Percentiles rank a stretch among this genome's conserved stretches.
Evolutionary conservation across 1,284 basidiomycete species (phyloP).

Genomic region (Ustilago tritici): DNA sequence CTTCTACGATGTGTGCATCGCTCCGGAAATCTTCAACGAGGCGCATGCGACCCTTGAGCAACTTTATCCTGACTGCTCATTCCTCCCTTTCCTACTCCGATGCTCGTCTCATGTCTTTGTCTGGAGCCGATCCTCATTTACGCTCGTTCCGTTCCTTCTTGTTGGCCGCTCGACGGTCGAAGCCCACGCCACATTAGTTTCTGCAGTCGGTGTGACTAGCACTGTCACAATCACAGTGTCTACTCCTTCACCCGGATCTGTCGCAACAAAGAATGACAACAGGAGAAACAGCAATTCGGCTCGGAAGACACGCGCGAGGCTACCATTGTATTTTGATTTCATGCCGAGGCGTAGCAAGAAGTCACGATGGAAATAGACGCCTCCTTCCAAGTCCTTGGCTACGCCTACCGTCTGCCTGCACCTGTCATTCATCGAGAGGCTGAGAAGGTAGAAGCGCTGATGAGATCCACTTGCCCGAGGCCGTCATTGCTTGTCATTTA

Average conservation of each 20-base stretch:
- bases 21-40: conserved; percentile 13
- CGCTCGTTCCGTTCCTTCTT: not conserved
- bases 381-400: not conserved
- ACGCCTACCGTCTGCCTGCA: not conserved
- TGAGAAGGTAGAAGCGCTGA: not conserved
- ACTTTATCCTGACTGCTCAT: conserved; percentile 18
- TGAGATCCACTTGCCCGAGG: not conserved
- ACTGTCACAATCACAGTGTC: not conserved
- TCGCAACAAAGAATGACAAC: not conserved
- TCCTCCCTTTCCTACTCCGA: conserved; percentile 9
- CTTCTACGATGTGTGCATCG: not conserved
- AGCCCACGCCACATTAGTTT: not conserved
- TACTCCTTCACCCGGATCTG: not conserved
- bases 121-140: conserved; percentile 5
- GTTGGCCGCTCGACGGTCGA: not conserved
- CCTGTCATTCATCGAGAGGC: not conserved
- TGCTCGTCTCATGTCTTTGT: conserved; percentile 6
- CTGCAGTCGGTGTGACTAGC: not conserved
- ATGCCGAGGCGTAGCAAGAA: not conserved
- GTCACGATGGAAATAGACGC: not conserved
- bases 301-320: not conserved
- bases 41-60: conserved; percentile 12
- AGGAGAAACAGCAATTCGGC: not conserved
- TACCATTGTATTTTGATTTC: not conserved
- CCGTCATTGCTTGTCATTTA: conserved; percentile 3